Evolutionary conservation across 2,329 filamentous ascomycete genomes (phyloP), one percentile per base, ranked within the genome.

Genomic region (Fusarium buharicum): DNA sequence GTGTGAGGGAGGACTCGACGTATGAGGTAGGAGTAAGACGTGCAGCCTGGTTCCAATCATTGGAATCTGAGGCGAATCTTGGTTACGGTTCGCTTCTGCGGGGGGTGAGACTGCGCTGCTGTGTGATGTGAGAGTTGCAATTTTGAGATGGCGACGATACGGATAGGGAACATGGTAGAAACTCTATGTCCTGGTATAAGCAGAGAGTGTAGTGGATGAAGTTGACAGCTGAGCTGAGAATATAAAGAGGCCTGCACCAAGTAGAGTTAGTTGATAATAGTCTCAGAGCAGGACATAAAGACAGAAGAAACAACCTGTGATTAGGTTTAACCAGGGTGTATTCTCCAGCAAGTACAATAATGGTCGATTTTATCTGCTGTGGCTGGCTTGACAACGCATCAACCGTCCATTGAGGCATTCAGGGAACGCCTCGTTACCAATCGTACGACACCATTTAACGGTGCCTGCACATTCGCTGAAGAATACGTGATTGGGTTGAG

Each of bases 341-440:
- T n/a, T n/a, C n/a, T n/a, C n/a, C n/a, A n/a, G n/a, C n/a, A n/a
- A n/a, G n/a, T n/a, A n/a, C n/a, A n/a, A n/a, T n/a, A n/a, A n/a
- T n/a, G n/a, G n/a, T n/a, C n/a, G n/a, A 28, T 31, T 27, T n/a
- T 34, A 31, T 44, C 54, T 55, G 55, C 41, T 24, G 62, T 60
- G 63, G 62, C 61, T 66, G 48, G 38, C 31, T 58, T 59, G 60
- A 60, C 66, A 69, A 68, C 66, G 46, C 66, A 69, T 69, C 66
- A 55, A 58, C 45, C 48, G 50, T 40, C 63, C 56, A 61, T 60
- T 57, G 54, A 67, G 64, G 62, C 62, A 60, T 50, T 41, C 50
- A 31, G 45, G 31, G 27, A 51, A 38, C 50, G 33, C 43, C 45
- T 50, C 17, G 44, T 62, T 47, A 59, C 66, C 65, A 68, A 59